Evolutionary conservation across 345 rosid species (phyloP), one percentile per base, ranked within the genome.

Genomic region (Tarenaya hassleriana): DNA sequence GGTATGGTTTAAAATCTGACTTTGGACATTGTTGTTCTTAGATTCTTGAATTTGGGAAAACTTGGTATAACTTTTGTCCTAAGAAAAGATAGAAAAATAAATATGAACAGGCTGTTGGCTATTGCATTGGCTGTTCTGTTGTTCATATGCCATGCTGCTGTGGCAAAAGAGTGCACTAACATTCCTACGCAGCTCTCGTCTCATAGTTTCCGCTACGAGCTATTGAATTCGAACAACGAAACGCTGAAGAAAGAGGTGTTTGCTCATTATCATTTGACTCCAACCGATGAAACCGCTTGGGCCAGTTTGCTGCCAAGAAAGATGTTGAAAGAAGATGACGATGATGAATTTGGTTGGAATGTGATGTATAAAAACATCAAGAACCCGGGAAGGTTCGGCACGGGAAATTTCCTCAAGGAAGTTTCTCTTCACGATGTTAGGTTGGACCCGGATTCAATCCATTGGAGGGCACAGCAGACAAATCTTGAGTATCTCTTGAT

Each of bases 121-220:
- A 34, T 59, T 29, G 60, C 56, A 29, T 38, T 50, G 50, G 13
- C 27, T 45, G 39, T 52, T 52, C 7, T 69, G 24, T 66, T 44
- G 37, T 32, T 60, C 60, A 19, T 59, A 0, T 66, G 59, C 24
- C 52, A 58, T 46, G 16, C 27, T 64, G 77, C 64, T 20, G 15
- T 47, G 60, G 60, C 80, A 5, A 92, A 92, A 67, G 98, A 92
- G 75, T 92, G 97, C 66, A 92, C 98, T 8, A 92, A 92, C 71
- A 54, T 4, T 44, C 83, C 83, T 13, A 47, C 87, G 15, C 75
- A 69, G 69, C 80, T 82, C 31, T 62, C 94, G 8, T 83, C 98
- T 0, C 98, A 92, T 61, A 71, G 88, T 40, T 44, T 85, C 61
- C 81, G 97, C 11, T 63, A 72, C 39, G 84, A 74, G 40, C 77